Conservation (phyloP, 345 rosid species). For the Brassica napus region Da-Ae NC_063443.1:16631001-16631500, state of each 20-base stretch:
- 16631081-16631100: constrained; percentile 6
- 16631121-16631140: not conserved
- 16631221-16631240: not conserved
- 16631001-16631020: constrained; percentile 24
- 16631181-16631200: not conserved
- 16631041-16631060: not conserved
- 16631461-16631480: not conserved
- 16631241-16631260: not conserved
- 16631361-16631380: not conserved
- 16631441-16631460: not conserved
- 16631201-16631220: not conserved
- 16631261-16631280: not conserved
- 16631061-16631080: not conserved
- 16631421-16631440: not conserved
- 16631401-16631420: not conserved
- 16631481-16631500: not conserved
- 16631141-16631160: constrained; percentile 7
- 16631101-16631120: constrained; percentile 6
- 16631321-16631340: not conserved
- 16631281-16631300: not conserved
- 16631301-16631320: constrained; percentile 7
- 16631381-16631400: constrained; percentile 7
- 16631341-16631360: not conserved
- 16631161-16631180: not conserved
- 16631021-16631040: not conserved